phyloP scores from a whole-genome alignment of 2,329 filamentous ascomycete species.

The Neurospora crassa region DNA sequence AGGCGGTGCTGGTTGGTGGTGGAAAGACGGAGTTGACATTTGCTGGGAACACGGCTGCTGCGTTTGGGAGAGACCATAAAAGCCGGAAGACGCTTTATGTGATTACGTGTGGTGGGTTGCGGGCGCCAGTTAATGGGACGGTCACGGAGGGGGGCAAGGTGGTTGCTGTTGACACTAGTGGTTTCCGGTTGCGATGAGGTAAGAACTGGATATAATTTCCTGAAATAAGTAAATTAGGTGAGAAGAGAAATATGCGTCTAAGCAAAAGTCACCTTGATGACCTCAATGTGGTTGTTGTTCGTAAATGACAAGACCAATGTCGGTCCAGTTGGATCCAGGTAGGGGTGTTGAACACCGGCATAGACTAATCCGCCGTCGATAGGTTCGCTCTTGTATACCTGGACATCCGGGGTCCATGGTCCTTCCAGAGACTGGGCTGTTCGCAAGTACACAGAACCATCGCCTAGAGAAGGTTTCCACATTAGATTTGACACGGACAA shows the following conservation, averaged over 20 bases:
- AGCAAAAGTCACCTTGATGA: constrained; percentile 24
- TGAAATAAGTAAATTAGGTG: neutral
- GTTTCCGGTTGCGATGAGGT: neutral
- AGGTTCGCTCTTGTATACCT: constrained; percentile 25
- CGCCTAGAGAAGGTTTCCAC: constrained; percentile 3
- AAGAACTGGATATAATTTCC: neutral
- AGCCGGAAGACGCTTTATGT: constrained; percentile 17
- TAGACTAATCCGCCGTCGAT: constrained; percentile 27
- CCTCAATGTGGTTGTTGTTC: constrained; percentile 29
- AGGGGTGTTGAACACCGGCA: constrained; percentile 28
- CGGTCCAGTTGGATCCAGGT: constrained; percentile 25
- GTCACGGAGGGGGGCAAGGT: constrained; percentile 17
- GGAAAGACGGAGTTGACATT: constrained; percentile 7
- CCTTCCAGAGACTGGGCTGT: constrained; percentile 24
- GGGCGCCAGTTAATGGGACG: constrained; percentile 15
- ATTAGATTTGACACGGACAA: neutral
- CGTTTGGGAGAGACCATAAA: constrained; percentile 10
- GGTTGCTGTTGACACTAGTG: constrained; percentile 15
- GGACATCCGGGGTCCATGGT: constrained; percentile 27
- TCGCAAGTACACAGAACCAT: constrained; percentile 15
- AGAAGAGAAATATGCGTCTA: constrained; percentile 1
- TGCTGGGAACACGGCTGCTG: constrained; percentile 14
- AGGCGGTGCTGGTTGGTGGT: constrained; percentile 4
- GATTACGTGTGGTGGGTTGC: constrained; percentile 11
- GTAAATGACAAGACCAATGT: constrained; percentile 30